These are phyloP conservation scores for Dioscorea zingiberensis DNA, from an alignment of 106 monocot genomes.

Conservation along the genomic window DNA sequence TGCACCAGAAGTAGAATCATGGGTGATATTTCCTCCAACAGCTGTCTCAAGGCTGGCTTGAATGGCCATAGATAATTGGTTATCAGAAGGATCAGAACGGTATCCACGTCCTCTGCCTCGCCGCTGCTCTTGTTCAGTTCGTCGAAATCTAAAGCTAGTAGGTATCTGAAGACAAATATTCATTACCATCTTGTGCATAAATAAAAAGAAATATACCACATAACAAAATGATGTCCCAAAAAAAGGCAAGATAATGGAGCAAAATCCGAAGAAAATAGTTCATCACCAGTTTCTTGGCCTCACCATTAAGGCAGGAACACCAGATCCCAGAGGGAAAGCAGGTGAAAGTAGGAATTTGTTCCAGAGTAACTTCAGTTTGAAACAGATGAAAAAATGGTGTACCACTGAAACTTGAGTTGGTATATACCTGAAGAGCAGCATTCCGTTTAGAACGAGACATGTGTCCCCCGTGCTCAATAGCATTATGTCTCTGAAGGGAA, in stretches of 20 bases:
- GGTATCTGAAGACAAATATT: slow-evolving; percentile 62
- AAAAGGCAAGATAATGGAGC: background rate
- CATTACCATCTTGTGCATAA: too few relatives aligned
- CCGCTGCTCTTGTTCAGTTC: slow-evolving; percentile 61
- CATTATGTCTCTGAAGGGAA: slow-evolving; percentile 73
- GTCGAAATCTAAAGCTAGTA: slow-evolving; percentile 82
- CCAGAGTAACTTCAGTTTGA: too few relatives aligned
- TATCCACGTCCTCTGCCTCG: slow-evolving; percentile 64
- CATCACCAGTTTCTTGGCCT: too few relatives aligned
- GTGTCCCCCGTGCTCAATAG: slow-evolving; percentile 78
- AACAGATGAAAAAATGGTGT: too few relatives aligned
- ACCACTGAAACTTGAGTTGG: too few relatives aligned
- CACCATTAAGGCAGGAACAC: too few relatives aligned
- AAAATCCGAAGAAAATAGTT: background rate
- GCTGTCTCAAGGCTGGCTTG: slow-evolving; percentile 60
- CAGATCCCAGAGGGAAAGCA: too few relatives aligned
- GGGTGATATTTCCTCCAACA: slow-evolving; percentile 16
- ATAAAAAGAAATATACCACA: background rate
- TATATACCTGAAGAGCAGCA: slow-evolving; percentile 84
- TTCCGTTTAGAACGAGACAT: slow-evolving; percentile 95
- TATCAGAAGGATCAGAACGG: slow-evolving; percentile 31
- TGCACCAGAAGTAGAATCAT: slow-evolving; percentile 24
- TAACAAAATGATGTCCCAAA: background rate
- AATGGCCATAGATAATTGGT: slow-evolving; percentile 38
- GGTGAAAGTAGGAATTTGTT: too few relatives aligned